phyloP scores from a whole-genome alignment of 441 rosid species.

The Brassica balearica region DNA sequence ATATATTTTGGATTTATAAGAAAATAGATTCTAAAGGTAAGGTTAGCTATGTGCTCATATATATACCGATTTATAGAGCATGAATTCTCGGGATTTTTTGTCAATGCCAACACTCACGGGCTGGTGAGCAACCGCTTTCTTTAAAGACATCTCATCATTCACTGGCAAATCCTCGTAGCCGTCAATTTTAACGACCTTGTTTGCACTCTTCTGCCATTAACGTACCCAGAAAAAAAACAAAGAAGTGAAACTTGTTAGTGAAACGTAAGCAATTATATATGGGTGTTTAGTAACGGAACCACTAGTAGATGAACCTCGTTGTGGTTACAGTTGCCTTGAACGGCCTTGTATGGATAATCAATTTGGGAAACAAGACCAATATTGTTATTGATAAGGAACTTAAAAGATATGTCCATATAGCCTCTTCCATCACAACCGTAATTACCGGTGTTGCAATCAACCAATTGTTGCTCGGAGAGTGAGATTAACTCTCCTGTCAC shows the following conservation, averaged over 20 bases:
- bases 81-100: constrained; percentile 69
- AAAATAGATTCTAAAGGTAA: background rate
- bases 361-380: constrained; percentile 21
- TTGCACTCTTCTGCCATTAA: constrained; percentile 49
- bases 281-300: background rate
- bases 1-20: background rate
- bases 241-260: background rate
- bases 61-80: constrained; percentile 71
- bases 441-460: constrained; percentile 48
- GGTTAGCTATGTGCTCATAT: constrained; percentile 2
- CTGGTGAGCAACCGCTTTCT: constrained; percentile 66
- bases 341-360: constrained; percentile 31
- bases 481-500: constrained; percentile 46
- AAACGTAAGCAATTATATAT: constrained; percentile 17
- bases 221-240: constrained; percentile 11
- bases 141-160: constrained; percentile 60
- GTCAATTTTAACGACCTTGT: constrained; percentile 57
- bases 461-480: constrained; percentile 53
- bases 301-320: constrained; percentile 7
- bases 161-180: constrained; percentile 65
- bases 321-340: constrained; percentile 20
- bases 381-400: constrained; percentile 35
- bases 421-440: constrained; percentile 46
- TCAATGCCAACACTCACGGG: constrained; percentile 83
- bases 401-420: constrained; percentile 24